Percentiles rank a stretch among this genome's conserved stretches.
phyloP scores from a whole-genome alignment of 352 stramenopile species.

The Globisporangium carolinianum region DNA sequence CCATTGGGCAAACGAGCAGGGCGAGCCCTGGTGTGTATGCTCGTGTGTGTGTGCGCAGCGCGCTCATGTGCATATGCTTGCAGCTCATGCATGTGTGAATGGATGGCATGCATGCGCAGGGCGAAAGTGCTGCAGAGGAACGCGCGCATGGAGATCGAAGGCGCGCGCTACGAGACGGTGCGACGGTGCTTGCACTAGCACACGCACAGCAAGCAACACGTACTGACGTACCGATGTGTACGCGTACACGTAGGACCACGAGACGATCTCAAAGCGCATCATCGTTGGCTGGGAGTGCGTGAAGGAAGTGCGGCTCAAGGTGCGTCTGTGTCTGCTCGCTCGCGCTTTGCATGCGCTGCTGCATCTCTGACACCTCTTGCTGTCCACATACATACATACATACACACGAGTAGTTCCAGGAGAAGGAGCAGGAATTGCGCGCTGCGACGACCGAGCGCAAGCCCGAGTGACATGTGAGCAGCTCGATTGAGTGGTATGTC shows the following conservation, averaged over 20 bases:
- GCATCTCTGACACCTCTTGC: not conserved
- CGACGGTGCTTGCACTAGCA: not conserved
- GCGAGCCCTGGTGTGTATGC: constrained; percentile 49
- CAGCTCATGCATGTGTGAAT: too few relatives aligned
- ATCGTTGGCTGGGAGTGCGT: constrained; percentile 74
- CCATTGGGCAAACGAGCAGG: constrained; percentile 67
- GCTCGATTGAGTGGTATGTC: not conserved
- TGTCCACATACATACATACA: too few relatives aligned
- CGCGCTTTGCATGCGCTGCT: not conserved
- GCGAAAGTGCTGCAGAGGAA: constrained; percentile 60
- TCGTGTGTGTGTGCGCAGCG: not conserved
- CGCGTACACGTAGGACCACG: constrained; percentile 32
- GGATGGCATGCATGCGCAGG: constrained; percentile 13
- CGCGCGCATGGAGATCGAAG: constrained; percentile 74
- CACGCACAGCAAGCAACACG: not conserved
- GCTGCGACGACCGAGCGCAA: not conserved
- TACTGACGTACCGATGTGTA: not conserved
- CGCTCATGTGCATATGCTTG: too few relatives aligned
- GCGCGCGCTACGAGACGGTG: constrained; percentile 68
- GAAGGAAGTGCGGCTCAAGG: constrained; percentile 71
- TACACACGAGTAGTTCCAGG: constrained; percentile 25
- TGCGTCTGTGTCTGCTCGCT: constrained; percentile 15
- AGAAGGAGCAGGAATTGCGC: constrained; percentile 39
- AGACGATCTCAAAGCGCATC: constrained; percentile 74
- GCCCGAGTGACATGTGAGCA: not conserved